Evolutionary conservation across 176 grass and related monocot genomes (phyloP).

Genomic region (Hordeum vulgare): DNA sequence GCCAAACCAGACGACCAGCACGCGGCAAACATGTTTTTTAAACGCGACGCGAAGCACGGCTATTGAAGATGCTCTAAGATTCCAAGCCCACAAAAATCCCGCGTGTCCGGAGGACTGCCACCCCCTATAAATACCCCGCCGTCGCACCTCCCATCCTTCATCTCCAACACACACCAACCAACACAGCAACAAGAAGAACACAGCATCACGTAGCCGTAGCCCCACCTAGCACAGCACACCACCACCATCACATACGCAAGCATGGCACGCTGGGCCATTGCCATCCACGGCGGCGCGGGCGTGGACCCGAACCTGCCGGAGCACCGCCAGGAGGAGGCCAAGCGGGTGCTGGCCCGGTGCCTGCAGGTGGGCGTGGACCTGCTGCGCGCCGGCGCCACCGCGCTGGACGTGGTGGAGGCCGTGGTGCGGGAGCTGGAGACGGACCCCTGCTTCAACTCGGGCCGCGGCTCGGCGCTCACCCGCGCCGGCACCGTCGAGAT

Average conservation of each 20-base stretch:
- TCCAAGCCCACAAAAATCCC: neutral
- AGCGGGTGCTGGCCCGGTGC: slow-evolving; percentile 68
- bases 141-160: neutral
- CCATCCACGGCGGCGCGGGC: slow-evolving; percentile 85
- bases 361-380: slow-evolving; percentile 51
- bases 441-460: slow-evolving; percentile 89
- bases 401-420: slow-evolving; percentile 69
- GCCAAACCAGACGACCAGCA: no score
- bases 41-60: no score
- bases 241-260: accelerated
- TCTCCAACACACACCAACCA: neutral
- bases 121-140: slow-evolving; percentile 41
- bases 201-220: neutral
- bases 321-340: slow-evolving; percentile 61
- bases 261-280: slow-evolving; percentile 88
- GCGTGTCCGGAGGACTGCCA: neutral
- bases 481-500: slow-evolving; percentile 82
- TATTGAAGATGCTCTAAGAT: no score
- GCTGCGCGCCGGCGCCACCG: slow-evolving; percentile 6
- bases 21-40: no score
- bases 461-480: slow-evolving; percentile 76
- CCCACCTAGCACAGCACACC: neutral
- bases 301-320: slow-evolving; percentile 83
- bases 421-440: slow-evolving; percentile 85
- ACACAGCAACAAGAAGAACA: neutral